Evolutionary conservation across 306 rosid species (phyloP), one percentile per base, ranked within the genome.

Genomic region (Morella rubra): DNA sequence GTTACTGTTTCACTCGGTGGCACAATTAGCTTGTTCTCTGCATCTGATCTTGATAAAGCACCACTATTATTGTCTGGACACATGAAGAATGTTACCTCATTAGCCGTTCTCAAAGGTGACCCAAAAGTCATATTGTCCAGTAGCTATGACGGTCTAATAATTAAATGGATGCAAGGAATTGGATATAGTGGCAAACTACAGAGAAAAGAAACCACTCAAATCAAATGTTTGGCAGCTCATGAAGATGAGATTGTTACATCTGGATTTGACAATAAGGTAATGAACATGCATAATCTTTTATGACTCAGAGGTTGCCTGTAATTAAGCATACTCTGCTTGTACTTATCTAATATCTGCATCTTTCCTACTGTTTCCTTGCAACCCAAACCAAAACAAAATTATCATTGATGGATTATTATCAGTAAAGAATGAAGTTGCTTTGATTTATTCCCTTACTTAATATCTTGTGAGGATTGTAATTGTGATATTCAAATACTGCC

Each of bases 1-100:
- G 96, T 95, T 24, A 86, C 94, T 44, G 91, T 95, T 84, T 90
- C 99, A 52, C 99, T 92, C 51, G 99, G 97, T 49, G 99, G 98
- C 72, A 86, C 85, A 73, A 89, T 90, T 79, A 89, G 80, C 76
- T 80, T 92, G 81, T 95, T 88, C 81, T 87, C 86, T 44, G 93
- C 93, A 52, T 88, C 85, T 65, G 90, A 95, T 82, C 91, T 89
- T 81, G 93, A 95, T 82, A 92, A 89, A 83, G 87, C 90, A 65
- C 97, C 99, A 1, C 45, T 79, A 69, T 71, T 82, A 40, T 76
- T 95, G 73, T 89, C 93, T 75, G 97, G 99, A 73, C 99, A 95
- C 77, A 88, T 92, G 96, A 95, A 95, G 82, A 92, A 92, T 81
- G 85, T 92, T 74, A 88, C 95, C 70, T 90, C 97, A 73, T 85